Evolutionary conservation across 2,329 filamentous ascomycete species (phyloP), one percentile per base, ranked within the genome.

Genomic region (Pseudohalonectria lignicola): DNA sequence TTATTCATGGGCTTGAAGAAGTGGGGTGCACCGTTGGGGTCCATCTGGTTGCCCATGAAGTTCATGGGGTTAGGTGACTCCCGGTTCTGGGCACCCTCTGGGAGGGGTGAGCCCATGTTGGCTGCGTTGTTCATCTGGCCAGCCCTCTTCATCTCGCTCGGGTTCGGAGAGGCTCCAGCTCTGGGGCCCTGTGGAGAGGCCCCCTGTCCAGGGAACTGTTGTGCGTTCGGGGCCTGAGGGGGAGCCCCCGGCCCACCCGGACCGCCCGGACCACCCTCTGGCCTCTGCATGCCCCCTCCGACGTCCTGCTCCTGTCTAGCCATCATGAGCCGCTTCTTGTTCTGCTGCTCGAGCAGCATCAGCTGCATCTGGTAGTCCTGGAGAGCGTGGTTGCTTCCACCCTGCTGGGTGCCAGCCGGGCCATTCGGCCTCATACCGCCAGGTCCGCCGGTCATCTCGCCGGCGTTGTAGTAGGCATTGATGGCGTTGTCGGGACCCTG

Each of bases 331-430:
- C 84, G 70, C 60, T 87, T 88, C 68, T 88, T 90, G 51, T 90
- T 90, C 60, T 90, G 83, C 59, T 88, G 84, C 60, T 90, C 84
- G 13, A 90, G 70, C 36, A 88, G 62, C 84, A 88, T 90, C 54
- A 90, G 63, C 56, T 90, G 84, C 83, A 88, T 88, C 63, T 90
- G 84, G 51, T 90, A 90, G 56, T 92, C 84, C 58, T 88, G 83
- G 33, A 90, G 67, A 17, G 84, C 84, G 55, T 88, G 83, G 54
- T 86, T 90, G 59, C 80, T 82, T 36, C 65, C 70, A 49, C 61
- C 61, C 46, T 68, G 67, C 25, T 58, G 60, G 41, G 59, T 66
- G 29, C 62, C 67, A n/a, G n/a, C n/a, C 20, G 67, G 46, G 63
- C 21, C 36, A 30, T 62, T 69, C 25, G 62, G 59, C 39, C 81